Base-by-base conservation (phyloP, 805 yeast genomes). In the Spathaspora gorwiae region DNA sequence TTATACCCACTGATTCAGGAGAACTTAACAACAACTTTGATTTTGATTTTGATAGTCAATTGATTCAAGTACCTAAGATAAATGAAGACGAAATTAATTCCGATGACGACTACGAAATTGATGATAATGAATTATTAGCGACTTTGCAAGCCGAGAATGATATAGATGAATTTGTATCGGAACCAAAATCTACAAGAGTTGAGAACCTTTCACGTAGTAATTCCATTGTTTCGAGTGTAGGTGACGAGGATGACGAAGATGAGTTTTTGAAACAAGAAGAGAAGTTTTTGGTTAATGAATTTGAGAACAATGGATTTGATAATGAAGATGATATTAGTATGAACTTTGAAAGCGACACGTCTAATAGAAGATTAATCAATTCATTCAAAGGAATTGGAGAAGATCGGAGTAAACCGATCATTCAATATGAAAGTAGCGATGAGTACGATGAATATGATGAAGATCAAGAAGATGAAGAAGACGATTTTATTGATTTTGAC, bases 101-200 rank as follows among this genome's bases (percentile, higher is more conserved):
- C 0, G 89, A 81, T 46, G 88, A 80, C 9, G 90, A 82, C 54
- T 81, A 83, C 53, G 83, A 78, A 52, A 72, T 78, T 47, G 83
- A 72, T 53, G 77, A 72, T 50, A 70, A 72, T 49, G 77, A 70
- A 48, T 56, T 72, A 30, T 57, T 72, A 37, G 77, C 76, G 13
- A 73, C 77, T 2, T 56, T 73, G 31, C 75, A 73, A 50, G 77
- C 74, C 1, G 78, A 73, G 45, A 70, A 70, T 41, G 77, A 72
- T 47, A 46, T 64, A 13, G 76, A 69, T 35, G 75, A 71, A 45
- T 69, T 70, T 46, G 46, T 54, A 26, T 40, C 47, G 11, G 44
- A 43, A 5, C 35, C 29, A 30, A 32, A 9, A 15, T 26, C 41
- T 4, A 30, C 26, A 5, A 6, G 37, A 44, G 14, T 31, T 29